Base-by-base conservation (phyloP, 345 rosid species). In the Toxicodendron radicans region DNA sequence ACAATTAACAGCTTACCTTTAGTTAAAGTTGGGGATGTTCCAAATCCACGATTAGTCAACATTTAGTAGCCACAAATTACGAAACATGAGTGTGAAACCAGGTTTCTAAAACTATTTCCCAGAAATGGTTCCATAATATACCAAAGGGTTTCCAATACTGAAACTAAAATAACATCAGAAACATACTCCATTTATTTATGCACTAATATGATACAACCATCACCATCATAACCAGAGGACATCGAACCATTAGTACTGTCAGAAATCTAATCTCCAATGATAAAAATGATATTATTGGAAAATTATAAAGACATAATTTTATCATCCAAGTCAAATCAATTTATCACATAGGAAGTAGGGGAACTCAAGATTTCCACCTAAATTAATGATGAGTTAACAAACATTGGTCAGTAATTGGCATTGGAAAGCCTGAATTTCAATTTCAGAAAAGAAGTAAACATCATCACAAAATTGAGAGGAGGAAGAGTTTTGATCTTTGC, bases 401-500 rank as follows among this genome's bases (percentile, higher is more conserved):
- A 78, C 63, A 72, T 64, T 33, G 62, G 62, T 79, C 71, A 23
- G 76, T 21, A 64, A 64, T 46, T 70, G 66, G 78, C 33, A 70
- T 20, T 64, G 16, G 64, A 53, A 81, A 76, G 79, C 66, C 80
- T 65, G 79, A 71, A 60, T 23, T 57, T 69, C 58, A 21, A 66
- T 76, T 57, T 57, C 52, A 35, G 30, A 12, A 70, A 73, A 68
- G 21, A 73, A 54, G 71, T 58, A 78, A 62, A 56, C 64, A 58
- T 60, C 51, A 46, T 10, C 35, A 77, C 21, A 18, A 24, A 24
- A 56, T 21, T 12, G 51, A 46, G 30, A 71, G 51, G 27, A 65
- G 48, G 57, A 63, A 66, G 68, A 6, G 62, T 53, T 63, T 48
- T 74, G 53, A 38, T 75, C 70, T 38, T 69, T 63, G 27, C 59